These are phyloP conservation scores for Ophiosphaerella herpotricha DNA, from an alignment of 2,329 filamentous ascomycete species.

Conservation along the genomic window DNA sequence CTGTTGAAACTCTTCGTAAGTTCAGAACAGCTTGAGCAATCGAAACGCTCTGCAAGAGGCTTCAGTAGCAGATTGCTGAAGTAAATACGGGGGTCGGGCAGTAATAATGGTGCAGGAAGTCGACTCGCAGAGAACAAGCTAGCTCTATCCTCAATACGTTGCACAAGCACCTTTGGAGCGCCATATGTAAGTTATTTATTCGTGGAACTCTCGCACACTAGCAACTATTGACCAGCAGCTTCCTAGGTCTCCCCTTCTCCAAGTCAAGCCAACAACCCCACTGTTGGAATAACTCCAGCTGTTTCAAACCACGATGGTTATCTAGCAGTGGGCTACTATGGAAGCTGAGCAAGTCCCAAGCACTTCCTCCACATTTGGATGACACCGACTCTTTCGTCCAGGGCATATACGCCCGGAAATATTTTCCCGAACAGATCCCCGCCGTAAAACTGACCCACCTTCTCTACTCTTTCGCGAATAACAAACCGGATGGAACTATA, in stretches of 20 bases:
- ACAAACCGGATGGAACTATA: constrained; percentile 77
- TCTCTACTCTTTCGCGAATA: constrained; percentile 89
- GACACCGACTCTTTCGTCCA: constrained; percentile 17
- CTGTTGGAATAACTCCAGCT: not conserved
- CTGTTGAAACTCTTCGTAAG: constrained; percentile 8
- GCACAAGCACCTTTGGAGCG: constrained; percentile 1
- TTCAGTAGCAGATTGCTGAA: not conserved
- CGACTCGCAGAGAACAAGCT: not conserved
- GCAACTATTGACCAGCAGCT: not conserved
- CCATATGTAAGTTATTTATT: not conserved
- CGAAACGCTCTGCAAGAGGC: not conserved
- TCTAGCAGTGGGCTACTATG: constrained; percentile 66
- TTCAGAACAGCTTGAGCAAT: not conserved
- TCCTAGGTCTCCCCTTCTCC: not conserved
- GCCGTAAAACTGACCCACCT: constrained; percentile 83
- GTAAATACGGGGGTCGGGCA: not conserved
- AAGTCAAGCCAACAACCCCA: not conserved
- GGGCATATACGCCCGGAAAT: constrained; percentile 86
- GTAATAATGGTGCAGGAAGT: not conserved
- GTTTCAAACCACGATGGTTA: constrained; percentile 12
- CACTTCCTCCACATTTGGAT: not conserved
- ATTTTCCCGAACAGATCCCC: constrained; percentile 83
- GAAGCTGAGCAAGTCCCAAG: constrained; percentile 61
- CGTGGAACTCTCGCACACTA: not conserved
- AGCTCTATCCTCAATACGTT: not conserved